phyloP scores from a whole-genome alignment of 2,329 filamentous ascomycete species.

The Pseudogymnoascus sp. region DNA sequence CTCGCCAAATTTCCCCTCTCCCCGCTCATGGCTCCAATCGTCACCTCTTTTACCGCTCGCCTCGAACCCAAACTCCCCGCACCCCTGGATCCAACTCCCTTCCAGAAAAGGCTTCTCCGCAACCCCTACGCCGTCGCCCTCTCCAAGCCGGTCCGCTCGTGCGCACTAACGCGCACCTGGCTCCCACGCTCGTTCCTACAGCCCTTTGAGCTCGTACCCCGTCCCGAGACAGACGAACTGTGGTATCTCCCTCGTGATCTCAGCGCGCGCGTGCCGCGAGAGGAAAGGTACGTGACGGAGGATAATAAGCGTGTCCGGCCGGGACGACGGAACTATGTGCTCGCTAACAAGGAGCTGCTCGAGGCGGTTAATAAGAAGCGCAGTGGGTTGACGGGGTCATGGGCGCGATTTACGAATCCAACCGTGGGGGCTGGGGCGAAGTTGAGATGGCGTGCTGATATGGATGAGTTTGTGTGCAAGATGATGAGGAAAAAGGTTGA shows the following conservation, averaged over 20 bases:
- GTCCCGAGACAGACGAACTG: slow-evolving; percentile 42
- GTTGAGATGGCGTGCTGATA: slow-evolving; percentile 42
- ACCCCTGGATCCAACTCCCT: slow-evolving; percentile 29
- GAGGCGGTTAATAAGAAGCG: background rate
- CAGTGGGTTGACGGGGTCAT: background rate
- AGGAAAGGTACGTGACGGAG: background rate
- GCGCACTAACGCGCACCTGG: slow-evolving; percentile 36
- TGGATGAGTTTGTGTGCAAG: slow-evolving; percentile 43
- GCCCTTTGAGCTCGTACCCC: slow-evolving; percentile 45
- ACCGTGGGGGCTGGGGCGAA: slow-evolving; percentile 17
- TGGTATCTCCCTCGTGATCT: slow-evolving; percentile 49
- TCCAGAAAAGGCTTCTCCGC: slow-evolving; percentile 48
- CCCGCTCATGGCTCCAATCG: slow-evolving; percentile 36
- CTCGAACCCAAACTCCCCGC: slow-evolving; percentile 22
- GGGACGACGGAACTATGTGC: background rate
- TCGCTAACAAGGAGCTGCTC: background rate
- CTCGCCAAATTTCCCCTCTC: slow-evolving; percentile 35
- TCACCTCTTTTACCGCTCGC: slow-evolving; percentile 28
- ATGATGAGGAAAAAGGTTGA: slow-evolving; percentile 40
- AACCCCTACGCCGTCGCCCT: slow-evolving; percentile 60
- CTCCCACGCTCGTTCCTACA: slow-evolving; percentile 57
- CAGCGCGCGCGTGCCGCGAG: slow-evolving; percentile 19
- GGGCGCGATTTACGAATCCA: slow-evolving; percentile 11
- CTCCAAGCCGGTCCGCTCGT: slow-evolving; percentile 49
- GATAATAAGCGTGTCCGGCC: background rate